Percentiles rank a stretch among this genome's conserved stretches.
phyloP scores from a whole-genome alignment of 441 rosid genomes.

The Populus hybrid region DNA sequence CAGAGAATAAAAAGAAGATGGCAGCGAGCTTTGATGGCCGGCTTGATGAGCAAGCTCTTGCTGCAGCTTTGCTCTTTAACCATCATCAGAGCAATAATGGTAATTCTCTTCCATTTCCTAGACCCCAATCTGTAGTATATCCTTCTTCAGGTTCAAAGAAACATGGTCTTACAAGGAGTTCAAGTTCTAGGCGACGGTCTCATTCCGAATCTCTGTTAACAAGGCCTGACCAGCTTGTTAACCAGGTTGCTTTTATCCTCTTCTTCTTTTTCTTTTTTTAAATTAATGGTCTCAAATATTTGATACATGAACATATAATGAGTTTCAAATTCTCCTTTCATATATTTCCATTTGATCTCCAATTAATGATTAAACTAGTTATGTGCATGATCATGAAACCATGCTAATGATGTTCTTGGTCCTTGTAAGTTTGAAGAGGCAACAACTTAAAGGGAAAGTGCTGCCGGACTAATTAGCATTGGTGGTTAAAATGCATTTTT shows the following conservation, averaged over 20 bases:
- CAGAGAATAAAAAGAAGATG: constrained; percentile 10
- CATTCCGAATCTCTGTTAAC: constrained; percentile 11
- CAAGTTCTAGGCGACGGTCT: constrained; percentile 27
- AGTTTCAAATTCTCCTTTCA: not conserved
- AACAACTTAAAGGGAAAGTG: not conserved
- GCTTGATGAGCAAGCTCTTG: constrained; percentile 31
- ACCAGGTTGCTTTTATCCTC: constrained; percentile 19
- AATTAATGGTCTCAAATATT: not conserved
- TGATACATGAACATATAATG: not conserved
- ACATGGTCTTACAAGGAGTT: constrained; percentile 29
- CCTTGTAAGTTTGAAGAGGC: not conserved
- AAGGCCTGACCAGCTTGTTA: constrained; percentile 20
- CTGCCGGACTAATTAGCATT: not conserved
- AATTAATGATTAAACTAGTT: not conserved
- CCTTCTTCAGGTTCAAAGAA: constrained; percentile 19
- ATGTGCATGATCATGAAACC: not conserved
- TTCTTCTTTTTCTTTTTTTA: no score
- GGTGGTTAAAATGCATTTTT: not conserved
- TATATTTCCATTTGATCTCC: not conserved
- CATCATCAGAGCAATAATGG: constrained; percentile 20
- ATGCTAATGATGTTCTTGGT: not conserved
- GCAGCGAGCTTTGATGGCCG: constrained; percentile 6
- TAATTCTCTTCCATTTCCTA: constrained; percentile 12
- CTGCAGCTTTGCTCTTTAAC: constrained; percentile 31
- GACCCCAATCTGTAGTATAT: constrained; percentile 26